These are phyloP conservation scores for Colletotrichum sp. DNA, from an alignment of 2,329 filamentous ascomycete genomes.

Conservation along the genomic window DNA sequence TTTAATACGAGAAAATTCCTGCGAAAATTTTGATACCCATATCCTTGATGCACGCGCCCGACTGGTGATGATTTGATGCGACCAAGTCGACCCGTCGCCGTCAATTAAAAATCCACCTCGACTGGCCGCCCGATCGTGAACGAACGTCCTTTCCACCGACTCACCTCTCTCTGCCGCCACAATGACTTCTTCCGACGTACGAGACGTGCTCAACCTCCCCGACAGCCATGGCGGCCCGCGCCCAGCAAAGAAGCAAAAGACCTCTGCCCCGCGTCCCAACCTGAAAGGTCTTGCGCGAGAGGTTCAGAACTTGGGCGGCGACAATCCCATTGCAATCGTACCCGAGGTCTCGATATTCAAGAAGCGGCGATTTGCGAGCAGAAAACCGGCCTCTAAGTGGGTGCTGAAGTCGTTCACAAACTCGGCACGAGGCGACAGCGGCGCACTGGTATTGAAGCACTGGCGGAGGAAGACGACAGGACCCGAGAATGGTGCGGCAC, in stretches of 20 bases:
- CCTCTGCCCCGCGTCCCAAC: slow-evolving; percentile 62
- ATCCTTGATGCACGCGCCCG: not conserved
- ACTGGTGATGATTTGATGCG: not conserved
- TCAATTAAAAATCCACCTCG: not conserved
- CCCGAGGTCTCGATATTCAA: slow-evolving; percentile 65
- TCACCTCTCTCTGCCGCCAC: slow-evolving; percentile 29
- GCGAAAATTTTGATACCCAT: not conserved
- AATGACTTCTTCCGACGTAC: slow-evolving; percentile 81
- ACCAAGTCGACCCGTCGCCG: not conserved
- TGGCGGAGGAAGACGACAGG: slow-evolving; percentile 73
- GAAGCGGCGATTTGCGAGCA: slow-evolving; percentile 58
- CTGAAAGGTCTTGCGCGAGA: slow-evolving; percentile 70
- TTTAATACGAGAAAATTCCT: not conserved
- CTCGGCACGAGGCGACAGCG: slow-evolving; percentile 71
- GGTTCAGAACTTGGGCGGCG: slow-evolving; percentile 68
- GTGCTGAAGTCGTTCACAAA: slow-evolving; percentile 76
- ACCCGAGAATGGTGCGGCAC: slow-evolving; percentile 34
- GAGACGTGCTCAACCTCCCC: slow-evolving; percentile 85
- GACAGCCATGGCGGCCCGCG: slow-evolving; percentile 56
- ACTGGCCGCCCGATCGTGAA: not conserved
- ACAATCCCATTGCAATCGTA: slow-evolving; percentile 71
- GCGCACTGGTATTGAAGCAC: slow-evolving; percentile 72
- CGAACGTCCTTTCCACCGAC: slow-evolving; percentile 2
- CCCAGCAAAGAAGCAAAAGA: slow-evolving; percentile 78
- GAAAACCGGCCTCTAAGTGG: slow-evolving; percentile 67